A percentile compares a stretch with the other conserved stretches of the same genome.
phyloP scores from a whole-genome alignment of 148 eudicot genomes.

The Rhododendron molle region DNA sequence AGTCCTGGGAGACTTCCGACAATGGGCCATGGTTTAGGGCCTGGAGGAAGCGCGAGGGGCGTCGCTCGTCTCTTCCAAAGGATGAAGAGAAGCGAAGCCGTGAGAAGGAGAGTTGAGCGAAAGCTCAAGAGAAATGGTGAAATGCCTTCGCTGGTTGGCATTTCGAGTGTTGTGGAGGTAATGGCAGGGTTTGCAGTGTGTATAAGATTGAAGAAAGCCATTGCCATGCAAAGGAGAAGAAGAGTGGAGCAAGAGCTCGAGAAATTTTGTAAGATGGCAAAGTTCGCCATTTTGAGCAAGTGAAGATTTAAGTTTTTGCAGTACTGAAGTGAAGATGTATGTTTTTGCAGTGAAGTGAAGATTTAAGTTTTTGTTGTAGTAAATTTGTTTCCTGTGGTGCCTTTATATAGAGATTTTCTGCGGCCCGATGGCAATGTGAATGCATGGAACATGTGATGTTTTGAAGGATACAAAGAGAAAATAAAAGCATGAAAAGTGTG shows the following conservation, averaged over 20 bases:
- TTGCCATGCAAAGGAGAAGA: background rate
- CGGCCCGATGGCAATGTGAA: background rate
- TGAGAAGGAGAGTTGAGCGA: background rate
- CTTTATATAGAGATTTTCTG: background rate
- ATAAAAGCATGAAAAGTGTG: too few relatives aligned
- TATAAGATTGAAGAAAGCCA: background rate
- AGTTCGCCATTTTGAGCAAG: background rate
- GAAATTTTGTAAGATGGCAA: background rate
- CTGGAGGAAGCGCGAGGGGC: background rate
- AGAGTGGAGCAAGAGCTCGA: background rate
- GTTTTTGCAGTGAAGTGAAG: background rate
- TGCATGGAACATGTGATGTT: too few relatives aligned
- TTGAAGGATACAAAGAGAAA: too few relatives aligned
- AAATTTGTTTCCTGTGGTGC: background rate
- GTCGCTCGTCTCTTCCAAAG: background rate
- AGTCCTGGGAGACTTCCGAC: background rate
- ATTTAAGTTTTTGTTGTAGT: background rate
- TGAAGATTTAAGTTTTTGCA: background rate
- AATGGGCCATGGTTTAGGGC: constrained; percentile 5
- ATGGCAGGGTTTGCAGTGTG: background rate
- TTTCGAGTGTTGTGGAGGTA: background rate
- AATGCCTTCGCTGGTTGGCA: background rate
- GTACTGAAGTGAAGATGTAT: background rate
- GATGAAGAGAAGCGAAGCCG: background rate
- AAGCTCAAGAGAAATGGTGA: background rate